These are phyloP conservation scores for Kluyveromyces nonfermentans DNA, from an alignment of 805 yeast species.

Conservation along the genomic window DNA sequence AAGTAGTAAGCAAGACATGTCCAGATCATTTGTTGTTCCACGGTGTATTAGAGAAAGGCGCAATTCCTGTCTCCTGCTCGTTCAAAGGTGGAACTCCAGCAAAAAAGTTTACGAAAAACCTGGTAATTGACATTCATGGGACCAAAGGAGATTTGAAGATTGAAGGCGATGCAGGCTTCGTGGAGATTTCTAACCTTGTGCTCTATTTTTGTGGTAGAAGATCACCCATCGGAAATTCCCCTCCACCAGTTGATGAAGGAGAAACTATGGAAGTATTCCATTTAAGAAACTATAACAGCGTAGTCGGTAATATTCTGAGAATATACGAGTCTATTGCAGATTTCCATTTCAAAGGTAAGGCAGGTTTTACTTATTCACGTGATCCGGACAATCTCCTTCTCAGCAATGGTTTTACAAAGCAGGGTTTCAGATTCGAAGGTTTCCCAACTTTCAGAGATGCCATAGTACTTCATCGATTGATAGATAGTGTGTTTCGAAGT, in stretches of 20 bases:
- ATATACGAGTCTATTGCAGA: conserved; percentile 26
- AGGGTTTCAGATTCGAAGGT: conserved; percentile 24
- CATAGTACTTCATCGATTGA: conserved; percentile 13
- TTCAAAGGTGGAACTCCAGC: conserved; percentile 28
- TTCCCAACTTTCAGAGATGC: conserved; percentile 24
- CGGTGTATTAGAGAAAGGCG: conserved; percentile 20
- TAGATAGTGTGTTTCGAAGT: conserved; percentile 22
- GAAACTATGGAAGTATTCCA: conserved; percentile 27
- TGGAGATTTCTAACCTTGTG: conserved; percentile 25
- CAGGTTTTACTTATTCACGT: neutral
- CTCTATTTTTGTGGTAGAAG: conserved; percentile 24
- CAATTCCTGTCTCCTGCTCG: conserved; percentile 25
- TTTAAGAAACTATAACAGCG: conserved; percentile 25
- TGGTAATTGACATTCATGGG: conserved; percentile 28
- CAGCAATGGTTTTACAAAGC: conserved; percentile 18
- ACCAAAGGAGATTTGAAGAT: conserved; percentile 27
- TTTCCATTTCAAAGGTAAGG: conserved; percentile 21
- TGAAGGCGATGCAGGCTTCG: conserved; percentile 30
- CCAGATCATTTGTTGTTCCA: conserved; percentile 27
- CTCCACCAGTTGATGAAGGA: conserved; percentile 9
- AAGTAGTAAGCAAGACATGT: conserved; percentile 17
- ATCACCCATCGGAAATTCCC: neutral
- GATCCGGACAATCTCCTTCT: conserved; percentile 18
- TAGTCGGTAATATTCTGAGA: conserved; percentile 24
- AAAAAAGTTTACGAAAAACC: conserved; percentile 25